Percentiles rank a stretch among this genome's conserved stretches.
These are phyloP conservation scores for Periconia sp. DNA, from an alignment of 2,329 filamentous ascomycete species.

Conservation along the genomic window DNA sequence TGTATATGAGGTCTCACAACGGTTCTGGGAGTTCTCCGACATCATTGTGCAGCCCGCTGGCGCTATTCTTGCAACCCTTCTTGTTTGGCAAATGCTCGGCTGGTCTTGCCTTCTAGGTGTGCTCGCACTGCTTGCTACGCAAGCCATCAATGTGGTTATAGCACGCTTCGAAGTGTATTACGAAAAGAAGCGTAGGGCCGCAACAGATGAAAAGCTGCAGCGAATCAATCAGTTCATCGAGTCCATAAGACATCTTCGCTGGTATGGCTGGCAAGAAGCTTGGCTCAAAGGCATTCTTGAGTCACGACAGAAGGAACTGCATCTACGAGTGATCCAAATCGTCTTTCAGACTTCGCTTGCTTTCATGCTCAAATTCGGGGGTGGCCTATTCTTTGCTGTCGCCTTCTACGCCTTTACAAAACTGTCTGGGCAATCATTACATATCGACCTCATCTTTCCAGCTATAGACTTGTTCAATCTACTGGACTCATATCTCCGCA, in stretches of 20 bases:
- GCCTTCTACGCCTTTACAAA: conserved; percentile 84
- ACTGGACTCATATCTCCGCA: conserved; percentile 74
- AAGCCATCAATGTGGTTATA: conserved; percentile 71
- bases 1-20: conserved; percentile 79
- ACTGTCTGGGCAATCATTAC: conserved; percentile 69
- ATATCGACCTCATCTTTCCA: conserved; percentile 84
- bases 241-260: conserved; percentile 78
- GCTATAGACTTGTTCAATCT: conserved; percentile 81
- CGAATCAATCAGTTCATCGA: conserved; percentile 86
- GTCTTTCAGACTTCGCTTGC: conserved; percentile 68
- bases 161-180: conserved; percentile 70
- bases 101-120: conserved; percentile 79
- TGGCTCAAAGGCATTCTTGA: conserved; percentile 75
- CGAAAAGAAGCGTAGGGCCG: conserved; percentile 72
- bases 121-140: conserved; percentile 70
- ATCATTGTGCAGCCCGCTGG: conserved; percentile 78
- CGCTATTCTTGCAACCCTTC: conserved; percentile 72
- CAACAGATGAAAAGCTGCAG: conserved; percentile 80
- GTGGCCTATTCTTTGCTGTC: conserved; percentile 77
- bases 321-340: conserved; percentile 67
- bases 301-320: conserved; percentile 70
- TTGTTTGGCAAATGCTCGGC: conserved; percentile 81
- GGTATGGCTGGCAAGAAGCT: conserved; percentile 81
- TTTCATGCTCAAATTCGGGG: conserved; percentile 73
- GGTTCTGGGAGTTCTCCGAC: conserved; percentile 86